Conservation (phyloP, 495 filamentous ascomycete species). For the Amorphotheca resinae region DNA sequence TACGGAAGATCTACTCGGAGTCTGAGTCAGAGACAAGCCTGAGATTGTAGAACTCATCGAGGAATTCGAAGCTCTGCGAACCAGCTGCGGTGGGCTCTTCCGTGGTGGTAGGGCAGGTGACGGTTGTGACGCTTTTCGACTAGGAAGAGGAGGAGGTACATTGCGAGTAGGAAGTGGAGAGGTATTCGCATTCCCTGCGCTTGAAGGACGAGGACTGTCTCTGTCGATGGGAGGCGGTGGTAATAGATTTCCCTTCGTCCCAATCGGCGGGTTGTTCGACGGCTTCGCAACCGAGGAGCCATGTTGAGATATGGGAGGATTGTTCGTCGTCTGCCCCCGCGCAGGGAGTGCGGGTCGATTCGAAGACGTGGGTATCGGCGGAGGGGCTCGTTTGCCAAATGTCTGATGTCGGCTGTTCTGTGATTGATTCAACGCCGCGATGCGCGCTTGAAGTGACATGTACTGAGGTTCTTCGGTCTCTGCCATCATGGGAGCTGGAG, state of each 20-base stretch:
- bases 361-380: constrained; percentile 26
- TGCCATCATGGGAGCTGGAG: constrained; percentile 32
- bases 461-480: constrained; percentile 43
- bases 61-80: constrained; percentile 11
- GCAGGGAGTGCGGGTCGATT: constrained; percentile 18
- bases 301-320: constrained; percentile 16
- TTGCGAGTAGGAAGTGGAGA: constrained; percentile 16
- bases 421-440: constrained; percentile 37
- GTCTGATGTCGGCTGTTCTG: constrained; percentile 21
- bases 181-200: neutral
- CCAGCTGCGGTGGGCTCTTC: constrained; percentile 9
- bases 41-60: constrained; percentile 17
- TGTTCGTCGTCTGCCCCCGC: constrained; percentile 17
- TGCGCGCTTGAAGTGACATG: constrained; percentile 40
- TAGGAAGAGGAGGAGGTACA: constrained; percentile 18
- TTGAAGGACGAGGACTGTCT: constrained; percentile 11
- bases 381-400: constrained; percentile 32
- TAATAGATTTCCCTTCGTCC: constrained; percentile 26
- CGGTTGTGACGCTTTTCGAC: constrained; percentile 11
- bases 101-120: constrained; percentile 18
- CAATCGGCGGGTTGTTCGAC: constrained; percentile 11
- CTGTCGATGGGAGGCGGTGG: constrained; percentile 37
- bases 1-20: neutral
- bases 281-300: constrained; percentile 14
- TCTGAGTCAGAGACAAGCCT: constrained; percentile 4